Percentiles rank a stretch among this genome's conserved stretches.
These are phyloP conservation scores for Aspergillus tanneri DNA, from an alignment of 2,329 filamentous ascomycete species.

Conservation along the genomic window DNA sequence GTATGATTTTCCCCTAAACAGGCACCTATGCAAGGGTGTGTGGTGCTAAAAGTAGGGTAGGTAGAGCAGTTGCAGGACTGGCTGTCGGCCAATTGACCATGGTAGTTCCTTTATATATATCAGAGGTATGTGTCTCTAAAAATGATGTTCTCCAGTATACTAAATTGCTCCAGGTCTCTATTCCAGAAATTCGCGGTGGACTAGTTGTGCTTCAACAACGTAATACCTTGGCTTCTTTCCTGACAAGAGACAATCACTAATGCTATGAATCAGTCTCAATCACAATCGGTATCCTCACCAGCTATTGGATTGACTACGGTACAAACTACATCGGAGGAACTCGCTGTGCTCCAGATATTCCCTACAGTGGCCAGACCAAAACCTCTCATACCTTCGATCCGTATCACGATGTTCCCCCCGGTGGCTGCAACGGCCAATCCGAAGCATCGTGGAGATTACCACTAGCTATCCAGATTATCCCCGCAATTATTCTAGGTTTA, in stretches of 20 bases:
- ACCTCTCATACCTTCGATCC: constrained; percentile 40
- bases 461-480: constrained; percentile 48
- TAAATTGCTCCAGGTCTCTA: constrained; percentile 44
- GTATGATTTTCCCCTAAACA: constrained; percentile 37
- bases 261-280: constrained; percentile 45
- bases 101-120: constrained; percentile 56
- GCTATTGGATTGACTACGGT: constrained; percentile 46
- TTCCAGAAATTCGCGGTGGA: constrained; percentile 39
- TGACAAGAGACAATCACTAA: background rate
- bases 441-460: constrained; percentile 51
- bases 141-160: too few species aligned
- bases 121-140: constrained; percentile 40
- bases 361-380: constrained; percentile 47
- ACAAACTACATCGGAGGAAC: constrained; percentile 47
- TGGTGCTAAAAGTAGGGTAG: constrained; percentile 15
- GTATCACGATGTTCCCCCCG: constrained; percentile 45
- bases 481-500: constrained; percentile 39
- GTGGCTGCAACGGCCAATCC: constrained; percentile 50
- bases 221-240: constrained; percentile 13
- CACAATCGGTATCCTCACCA: constrained; percentile 39
- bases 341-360: constrained; percentile 50
- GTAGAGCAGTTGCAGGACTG: constrained; percentile 48
- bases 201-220: constrained; percentile 42
- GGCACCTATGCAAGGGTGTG: too few species aligned
- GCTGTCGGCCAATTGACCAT: constrained; percentile 46